Base-by-base conservation (phyloP, 768 basidiomycete genomes). In the Astraeus odoratus region DNA sequence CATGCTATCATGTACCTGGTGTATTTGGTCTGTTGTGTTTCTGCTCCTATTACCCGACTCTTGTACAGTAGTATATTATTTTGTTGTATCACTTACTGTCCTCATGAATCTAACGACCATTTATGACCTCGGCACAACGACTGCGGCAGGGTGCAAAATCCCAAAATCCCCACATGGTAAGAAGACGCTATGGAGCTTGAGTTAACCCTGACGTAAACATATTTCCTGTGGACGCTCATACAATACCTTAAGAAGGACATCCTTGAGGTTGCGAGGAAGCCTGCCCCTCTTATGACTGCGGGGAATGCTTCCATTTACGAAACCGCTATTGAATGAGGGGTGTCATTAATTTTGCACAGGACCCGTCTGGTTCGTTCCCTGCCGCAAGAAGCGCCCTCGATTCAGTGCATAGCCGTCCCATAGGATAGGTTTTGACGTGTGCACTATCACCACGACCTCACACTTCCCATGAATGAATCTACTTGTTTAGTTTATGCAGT, bases 51-150 rank as follows among this genome's bases (percentile, higher is more conserved):
- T 43, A 46, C 36, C 42, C 39, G 29, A 44, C 37, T 36, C 42
- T 27, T 61, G 58, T 63, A 60, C 39, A 19, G 15, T 27, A 19
- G 24, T 40, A n/a, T 40, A 40, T 26, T 26, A 26, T 40, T 20
- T n/a, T 26, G 15, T 16, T 40, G 22, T 20, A 35, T 43, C 36
- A 26, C 22, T 38, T 38, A 38, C 37, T 15, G 20, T 10, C 24
- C 12, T 53, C 41, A 51, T 44, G 43, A 47, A 42, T 47, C 7
- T 39, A 29, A 48, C 40, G 43, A 48, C 41, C 43, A 27, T 26
- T 43, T 39, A 39, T 34, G 24, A 35, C 23, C 15, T 46, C 26
- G 22, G n/a, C n/a, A n/a, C n/a, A n/a, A n/a, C n/a, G n/a, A n/a
- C n/a, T n/a, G n/a, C n/a, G n/a, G n/a, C n/a, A n/a, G n/a, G n/a